phyloP scores from a whole-genome alignment of 208 protist genomes.

The Leishmania amazonensis region DNA sequence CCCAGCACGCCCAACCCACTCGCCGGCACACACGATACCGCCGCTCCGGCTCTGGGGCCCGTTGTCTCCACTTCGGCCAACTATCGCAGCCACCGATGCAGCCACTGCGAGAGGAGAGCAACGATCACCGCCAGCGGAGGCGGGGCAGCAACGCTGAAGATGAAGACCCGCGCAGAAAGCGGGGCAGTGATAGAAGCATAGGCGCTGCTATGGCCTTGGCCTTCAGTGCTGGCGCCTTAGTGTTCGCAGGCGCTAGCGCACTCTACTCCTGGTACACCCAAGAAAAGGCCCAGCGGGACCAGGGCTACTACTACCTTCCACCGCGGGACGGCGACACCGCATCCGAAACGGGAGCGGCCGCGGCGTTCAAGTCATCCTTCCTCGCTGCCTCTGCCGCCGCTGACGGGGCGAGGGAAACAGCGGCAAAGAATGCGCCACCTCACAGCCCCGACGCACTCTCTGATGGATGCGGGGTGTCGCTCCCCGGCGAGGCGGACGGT shows the following conservation, averaged over 20 bases:
- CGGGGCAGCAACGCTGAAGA: background rate
- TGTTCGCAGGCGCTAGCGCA: background rate
- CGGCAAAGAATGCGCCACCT: background rate
- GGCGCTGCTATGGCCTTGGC: background rate
- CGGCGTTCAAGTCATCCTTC: background rate
- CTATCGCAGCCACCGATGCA: background rate
- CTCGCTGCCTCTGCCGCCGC: background rate
- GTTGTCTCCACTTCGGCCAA: too few relatives aligned
- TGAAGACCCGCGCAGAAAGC: background rate
- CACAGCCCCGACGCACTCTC: background rate
- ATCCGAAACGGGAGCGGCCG: background rate
- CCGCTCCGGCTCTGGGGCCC: too few relatives aligned
- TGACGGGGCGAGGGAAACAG: background rate
- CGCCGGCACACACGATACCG: background rate
- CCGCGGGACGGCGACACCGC: background rate
- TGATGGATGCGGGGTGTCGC: background rate
- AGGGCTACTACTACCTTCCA: conserved; percentile 12
- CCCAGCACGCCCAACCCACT: background rate
- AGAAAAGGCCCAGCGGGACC: background rate
- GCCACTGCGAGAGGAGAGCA: background rate
- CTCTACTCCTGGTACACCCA: background rate
- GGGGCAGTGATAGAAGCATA: background rate
- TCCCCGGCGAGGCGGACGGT: background rate
- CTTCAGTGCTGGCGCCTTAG: background rate
- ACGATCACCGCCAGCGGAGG: background rate